Evolutionary conservation across 768 basidiomycete species (phyloP).

Genomic region (Tephrocybe rancida): DNA sequence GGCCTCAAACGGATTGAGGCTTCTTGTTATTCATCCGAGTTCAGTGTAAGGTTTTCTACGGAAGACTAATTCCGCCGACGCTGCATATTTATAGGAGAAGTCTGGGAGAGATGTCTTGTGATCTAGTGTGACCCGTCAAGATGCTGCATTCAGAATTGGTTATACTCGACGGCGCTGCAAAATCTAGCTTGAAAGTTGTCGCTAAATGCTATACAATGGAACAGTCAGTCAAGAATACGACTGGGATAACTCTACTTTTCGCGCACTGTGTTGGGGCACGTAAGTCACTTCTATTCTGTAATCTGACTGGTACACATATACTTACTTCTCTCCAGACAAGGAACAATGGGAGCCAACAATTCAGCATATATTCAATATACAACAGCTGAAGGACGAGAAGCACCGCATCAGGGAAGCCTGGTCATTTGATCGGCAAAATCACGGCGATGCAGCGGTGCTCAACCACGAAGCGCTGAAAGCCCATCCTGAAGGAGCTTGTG

Average conservation of each 20-base stretch:
- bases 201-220: constrained; percentile 44
- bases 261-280: constrained; percentile 51
- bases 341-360: constrained; percentile 58
- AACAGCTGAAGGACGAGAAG: constrained; percentile 17
- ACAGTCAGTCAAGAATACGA: constrained; percentile 23
- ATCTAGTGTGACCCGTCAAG: background rate
- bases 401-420: constrained; percentile 44
- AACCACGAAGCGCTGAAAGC: constrained; percentile 35
- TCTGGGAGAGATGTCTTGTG: background rate
- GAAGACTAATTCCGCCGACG: no score
- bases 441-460: constrained; percentile 49
- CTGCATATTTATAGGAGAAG: background rate
- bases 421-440: constrained; percentile 53
- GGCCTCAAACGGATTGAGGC: no score
- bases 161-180: background rate
- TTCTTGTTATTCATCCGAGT: no score
- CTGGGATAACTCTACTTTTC: constrained; percentile 47
- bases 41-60: no score
- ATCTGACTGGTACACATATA: background rate
- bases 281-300: constrained; percentile 25
- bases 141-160: background rate
- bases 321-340: constrained; percentile 46
- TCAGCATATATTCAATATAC: constrained; percentile 34
- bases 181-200: constrained; percentile 37
- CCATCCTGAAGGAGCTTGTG: constrained; percentile 26